These are phyloP conservation scores for Zygosaccharomyces pseudorouxii DNA, from an alignment of 805 yeast species.

Conservation along the genomic window DNA sequence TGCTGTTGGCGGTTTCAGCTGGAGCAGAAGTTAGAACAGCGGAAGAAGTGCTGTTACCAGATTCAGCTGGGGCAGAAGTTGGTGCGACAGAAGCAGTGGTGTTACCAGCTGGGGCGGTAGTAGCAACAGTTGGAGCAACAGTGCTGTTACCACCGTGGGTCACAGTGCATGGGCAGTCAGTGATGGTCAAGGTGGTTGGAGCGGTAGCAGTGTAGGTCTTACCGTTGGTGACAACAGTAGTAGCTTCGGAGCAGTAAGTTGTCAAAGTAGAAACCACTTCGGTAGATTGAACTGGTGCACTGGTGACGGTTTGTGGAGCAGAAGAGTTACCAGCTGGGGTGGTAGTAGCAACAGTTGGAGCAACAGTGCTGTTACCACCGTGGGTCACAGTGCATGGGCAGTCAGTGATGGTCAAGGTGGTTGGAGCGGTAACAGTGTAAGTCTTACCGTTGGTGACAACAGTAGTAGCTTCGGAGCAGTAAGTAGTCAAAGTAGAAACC, in stretches of 20 bases:
- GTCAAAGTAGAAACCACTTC: conserved; percentile 63
- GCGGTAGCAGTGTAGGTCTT: conserved; percentile 69
- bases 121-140: conserved; percentile 40
- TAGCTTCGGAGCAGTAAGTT: conserved; percentile 80
- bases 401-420: conserved; percentile 82
- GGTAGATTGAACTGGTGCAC: conserved; percentile 15
- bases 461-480: conserved; percentile 75
- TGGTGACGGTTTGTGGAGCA: neutral
- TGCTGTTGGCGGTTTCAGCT: conserved; percentile 18
- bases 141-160: conserved; percentile 64
- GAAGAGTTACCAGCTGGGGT: neutral
- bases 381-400: conserved; percentile 41
- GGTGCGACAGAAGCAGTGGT: conserved; percentile 4
- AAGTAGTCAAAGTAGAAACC: conserved; percentile 71
- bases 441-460: conserved; percentile 62
- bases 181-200: conserved; percentile 79
- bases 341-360: conserved; percentile 1
- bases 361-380: neutral
- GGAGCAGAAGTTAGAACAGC: conserved; percentile 1
- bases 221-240: conserved; percentile 60
- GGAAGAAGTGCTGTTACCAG: neutral
- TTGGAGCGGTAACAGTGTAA: conserved; percentile 70
- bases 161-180: conserved; percentile 78
- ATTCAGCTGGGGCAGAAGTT: neutral
- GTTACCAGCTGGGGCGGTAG: conserved; percentile 15